A percentile compares a stretch with the other conserved stretches of the same genome.
Conservation (phyloP, 208 protist species). For the Leishmania turanica region DNA sequence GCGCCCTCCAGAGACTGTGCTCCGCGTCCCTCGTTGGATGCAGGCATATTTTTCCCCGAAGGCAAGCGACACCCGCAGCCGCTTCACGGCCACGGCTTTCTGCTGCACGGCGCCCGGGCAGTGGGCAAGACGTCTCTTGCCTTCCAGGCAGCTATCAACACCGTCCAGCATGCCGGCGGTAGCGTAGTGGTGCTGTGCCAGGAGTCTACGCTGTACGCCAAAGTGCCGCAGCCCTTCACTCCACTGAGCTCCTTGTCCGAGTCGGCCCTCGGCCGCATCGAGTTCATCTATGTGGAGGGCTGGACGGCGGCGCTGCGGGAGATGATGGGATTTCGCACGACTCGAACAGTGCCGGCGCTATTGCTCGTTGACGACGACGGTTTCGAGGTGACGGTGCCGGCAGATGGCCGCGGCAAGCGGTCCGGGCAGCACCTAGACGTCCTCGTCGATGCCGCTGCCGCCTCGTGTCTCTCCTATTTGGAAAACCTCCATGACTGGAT, state of each 20-base stretch:
- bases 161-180: slow-evolving; percentile 18
- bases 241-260: slow-evolving; percentile 40
- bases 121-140: slow-evolving; percentile 71
- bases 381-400: slow-evolving; percentile 26
- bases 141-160: slow-evolving; percentile 68
- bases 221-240: slow-evolving; percentile 67
- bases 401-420: slow-evolving; percentile 4
- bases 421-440: slow-evolving; percentile 7
- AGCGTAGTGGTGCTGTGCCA: slow-evolving; percentile 55
- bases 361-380: slow-evolving; percentile 64
- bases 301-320: slow-evolving; percentile 39
- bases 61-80: slow-evolving; percentile 20
- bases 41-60: slow-evolving; percentile 26
- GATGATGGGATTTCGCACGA: slow-evolving; percentile 36
- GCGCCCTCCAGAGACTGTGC: not conserved
- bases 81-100: slow-evolving; percentile 47
- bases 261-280: slow-evolving; percentile 43
- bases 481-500: slow-evolving; percentile 50
- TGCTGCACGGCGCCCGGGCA: slow-evolving; percentile 47
- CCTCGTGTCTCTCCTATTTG: slow-evolving; percentile 38
- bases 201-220: slow-evolving; percentile 48
- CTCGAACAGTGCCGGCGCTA: slow-evolving; percentile 35
- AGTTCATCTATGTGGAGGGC: slow-evolving; percentile 58
- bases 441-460: slow-evolving; percentile 10
- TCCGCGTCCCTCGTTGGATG: slow-evolving; percentile 11